Conservation (phyloP, 2,329 filamentous ascomycete species). For the Aspergillus fumigatiaffinis region DNA sequence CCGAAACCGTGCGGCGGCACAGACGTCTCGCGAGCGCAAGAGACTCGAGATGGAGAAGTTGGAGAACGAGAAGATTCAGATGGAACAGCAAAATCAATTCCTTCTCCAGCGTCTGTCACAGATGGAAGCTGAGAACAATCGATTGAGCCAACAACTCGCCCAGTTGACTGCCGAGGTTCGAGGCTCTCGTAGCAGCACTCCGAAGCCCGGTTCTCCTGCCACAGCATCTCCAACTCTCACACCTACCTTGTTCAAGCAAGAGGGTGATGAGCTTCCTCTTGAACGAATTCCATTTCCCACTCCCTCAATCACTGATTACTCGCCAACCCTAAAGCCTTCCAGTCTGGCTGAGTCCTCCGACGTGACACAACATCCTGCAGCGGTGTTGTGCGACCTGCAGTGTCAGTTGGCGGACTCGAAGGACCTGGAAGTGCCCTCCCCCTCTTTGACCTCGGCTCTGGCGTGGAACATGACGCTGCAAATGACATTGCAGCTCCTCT, state of each 20-base stretch:
- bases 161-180: conserved; percentile 47
- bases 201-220: conserved; percentile 33
- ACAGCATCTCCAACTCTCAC: conserved; percentile 38
- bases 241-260: conserved; percentile 42
- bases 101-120: conserved; percentile 62
- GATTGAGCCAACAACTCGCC: conserved; percentile 48
- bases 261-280: conserved; percentile 39
- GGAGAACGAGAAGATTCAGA: conserved; percentile 58
- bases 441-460: conserved; percentile 38
- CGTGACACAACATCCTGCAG: conserved; percentile 99
- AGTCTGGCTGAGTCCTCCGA: conserved; percentile 63
- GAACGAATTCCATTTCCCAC: conserved; percentile 40
- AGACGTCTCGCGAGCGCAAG: conserved; percentile 94
- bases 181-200: conserved; percentile 37
- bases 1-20: conserved; percentile 89
- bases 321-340: conserved; percentile 38
- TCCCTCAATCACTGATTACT: conserved; percentile 37
- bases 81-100: conserved; percentile 69
- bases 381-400: conserved; percentile 99
- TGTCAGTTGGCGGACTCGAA: conserved; percentile 77
- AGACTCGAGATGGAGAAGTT: conserved; percentile 83
- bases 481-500: conserved; percentile 61
- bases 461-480: conserved; percentile 49
- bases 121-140: conserved; percentile 54
- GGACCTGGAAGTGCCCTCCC: conserved; percentile 46